Conservation (phyloP, 2,329 filamentous ascomycete species). For the Epichloe coenophiala region DNA sequence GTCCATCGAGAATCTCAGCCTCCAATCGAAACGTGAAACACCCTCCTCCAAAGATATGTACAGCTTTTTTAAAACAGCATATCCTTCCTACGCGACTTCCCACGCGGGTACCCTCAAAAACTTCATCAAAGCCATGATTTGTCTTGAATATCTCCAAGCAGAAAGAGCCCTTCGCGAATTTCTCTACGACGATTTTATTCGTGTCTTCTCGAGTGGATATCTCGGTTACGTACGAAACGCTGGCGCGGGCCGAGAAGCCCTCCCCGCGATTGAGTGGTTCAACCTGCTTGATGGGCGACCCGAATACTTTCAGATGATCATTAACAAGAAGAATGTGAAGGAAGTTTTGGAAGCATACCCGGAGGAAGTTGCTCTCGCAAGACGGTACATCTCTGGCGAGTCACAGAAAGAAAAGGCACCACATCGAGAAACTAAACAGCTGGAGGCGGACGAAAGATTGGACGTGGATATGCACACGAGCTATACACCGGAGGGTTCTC, state of each 20-base stretch:
- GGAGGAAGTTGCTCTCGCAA: slow-evolving; percentile 15
- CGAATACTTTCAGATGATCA: slow-evolving; percentile 18
- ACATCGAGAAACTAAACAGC: neutral
- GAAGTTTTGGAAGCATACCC: slow-evolving; percentile 21
- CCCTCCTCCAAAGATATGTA: slow-evolving; percentile 10
- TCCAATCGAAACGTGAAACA: neutral
- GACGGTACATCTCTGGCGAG: neutral
- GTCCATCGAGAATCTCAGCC: neutral
- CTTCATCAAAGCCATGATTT: slow-evolving; percentile 33
- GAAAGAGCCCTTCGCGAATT: slow-evolving; percentile 24
- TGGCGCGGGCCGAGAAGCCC: slow-evolving; percentile 13
- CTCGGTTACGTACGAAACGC: slow-evolving; percentile 23
- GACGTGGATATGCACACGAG: slow-evolving; percentile 2
- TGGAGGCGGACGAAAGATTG: neutral
- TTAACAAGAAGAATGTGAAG: slow-evolving; percentile 23
- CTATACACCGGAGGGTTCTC: neutral
- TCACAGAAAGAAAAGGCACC: neutral
- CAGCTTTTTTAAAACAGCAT: slow-evolving; percentile 25
- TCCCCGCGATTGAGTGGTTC: slow-evolving; percentile 30
- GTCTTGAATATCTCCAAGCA: slow-evolving; percentile 25
- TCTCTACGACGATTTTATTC: slow-evolving; percentile 40
- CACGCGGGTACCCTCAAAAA: slow-evolving; percentile 24
- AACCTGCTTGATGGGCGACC: slow-evolving; percentile 17
- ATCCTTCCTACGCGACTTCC: slow-evolving; percentile 29
- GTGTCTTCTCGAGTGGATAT: slow-evolving; percentile 28